These are phyloP conservation scores for Fusarium sp. DNA, from an alignment of 2,329 filamentous ascomycete genomes.

Conservation along the genomic window DNA sequence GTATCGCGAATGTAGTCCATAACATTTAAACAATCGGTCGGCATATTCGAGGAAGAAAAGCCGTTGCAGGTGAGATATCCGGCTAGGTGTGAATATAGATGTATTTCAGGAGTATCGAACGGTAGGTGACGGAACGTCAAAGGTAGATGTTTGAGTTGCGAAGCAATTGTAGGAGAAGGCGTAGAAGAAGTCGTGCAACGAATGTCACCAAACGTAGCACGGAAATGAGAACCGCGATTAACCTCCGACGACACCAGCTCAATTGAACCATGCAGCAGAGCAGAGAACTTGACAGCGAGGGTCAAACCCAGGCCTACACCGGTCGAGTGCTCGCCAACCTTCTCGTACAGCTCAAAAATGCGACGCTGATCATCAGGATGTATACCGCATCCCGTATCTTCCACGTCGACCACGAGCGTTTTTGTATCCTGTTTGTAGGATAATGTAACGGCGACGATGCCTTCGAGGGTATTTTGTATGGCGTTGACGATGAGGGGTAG, in stretches of 20 bases:
- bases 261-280: slow-evolving; percentile 54
- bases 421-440: slow-evolving; percentile 48
- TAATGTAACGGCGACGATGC: slow-evolving; percentile 52
- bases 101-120: background rate
- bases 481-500: slow-evolving; percentile 57
- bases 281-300: slow-evolving; percentile 56
- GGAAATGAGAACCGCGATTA: slow-evolving; percentile 56
- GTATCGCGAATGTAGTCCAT: slow-evolving; percentile 22
- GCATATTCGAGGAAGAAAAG: slow-evolving; percentile 7
- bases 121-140: slow-evolving; percentile 9
- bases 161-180: background rate
- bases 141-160: background rate
- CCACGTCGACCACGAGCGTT: slow-evolving; percentile 54
- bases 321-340: slow-evolving; percentile 52
- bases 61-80: slow-evolving; percentile 14
- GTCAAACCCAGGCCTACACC: slow-evolving; percentile 59
- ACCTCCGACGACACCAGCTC: slow-evolving; percentile 52
- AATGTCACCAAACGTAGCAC: slow-evolving; percentile 36
- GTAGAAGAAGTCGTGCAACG: background rate
- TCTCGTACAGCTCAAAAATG: slow-evolving; percentile 59
- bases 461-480: slow-evolving; percentile 54
- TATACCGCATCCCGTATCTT: slow-evolving; percentile 59
- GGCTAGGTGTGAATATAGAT: slow-evolving; percentile 10
- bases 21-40: slow-evolving; percentile 19
- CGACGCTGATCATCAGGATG: slow-evolving; percentile 49